These are phyloP conservation scores for Boletus tomentosulus DNA, from an alignment of 768 basidiomycete genomes.

Conservation along the genomic window DNA sequence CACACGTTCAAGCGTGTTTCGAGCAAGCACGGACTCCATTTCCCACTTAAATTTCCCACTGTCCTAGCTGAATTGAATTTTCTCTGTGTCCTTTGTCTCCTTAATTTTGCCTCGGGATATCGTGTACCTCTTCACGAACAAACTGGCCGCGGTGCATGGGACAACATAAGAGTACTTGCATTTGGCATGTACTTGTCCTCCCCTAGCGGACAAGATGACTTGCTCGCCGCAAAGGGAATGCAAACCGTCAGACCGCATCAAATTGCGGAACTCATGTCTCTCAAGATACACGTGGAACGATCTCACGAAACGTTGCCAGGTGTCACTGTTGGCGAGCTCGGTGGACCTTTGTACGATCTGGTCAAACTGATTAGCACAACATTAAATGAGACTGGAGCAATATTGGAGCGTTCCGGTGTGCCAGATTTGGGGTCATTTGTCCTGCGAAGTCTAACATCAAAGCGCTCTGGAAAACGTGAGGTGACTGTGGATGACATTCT, in stretches of 20 bases:
- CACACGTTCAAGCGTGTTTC: conserved; percentile 60
- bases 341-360: conserved; percentile 69
- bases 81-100: conserved; percentile 67
- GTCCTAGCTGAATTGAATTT: conserved; percentile 75
- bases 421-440: conserved; percentile 73
- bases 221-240: conserved; percentile 69
- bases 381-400: conserved; percentile 68
- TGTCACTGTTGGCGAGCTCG: conserved; percentile 68
- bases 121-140: conserved; percentile 66
- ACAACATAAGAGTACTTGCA: conserved; percentile 71
- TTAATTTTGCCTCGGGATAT: conserved; percentile 85
- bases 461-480: conserved; percentile 25
- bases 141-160: conserved; percentile 79
- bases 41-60: conserved; percentile 79
- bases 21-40: conserved; percentile 59
- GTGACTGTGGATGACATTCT: conserved; percentile 55
- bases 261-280: conserved; percentile 70
- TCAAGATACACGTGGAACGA: conserved; percentile 65
- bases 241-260: conserved; percentile 44
- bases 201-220: conserved; percentile 46
- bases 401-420: conserved; percentile 58
- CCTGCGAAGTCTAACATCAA: conserved; percentile 55
- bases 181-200: conserved; percentile 72
- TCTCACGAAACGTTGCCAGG: conserved; percentile 67
- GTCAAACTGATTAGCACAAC: conserved; percentile 61